These are phyloP conservation scores for Starmerella riodocensis DNA, from an alignment of 805 yeast genomes.

Conservation along the genomic window DNA sequence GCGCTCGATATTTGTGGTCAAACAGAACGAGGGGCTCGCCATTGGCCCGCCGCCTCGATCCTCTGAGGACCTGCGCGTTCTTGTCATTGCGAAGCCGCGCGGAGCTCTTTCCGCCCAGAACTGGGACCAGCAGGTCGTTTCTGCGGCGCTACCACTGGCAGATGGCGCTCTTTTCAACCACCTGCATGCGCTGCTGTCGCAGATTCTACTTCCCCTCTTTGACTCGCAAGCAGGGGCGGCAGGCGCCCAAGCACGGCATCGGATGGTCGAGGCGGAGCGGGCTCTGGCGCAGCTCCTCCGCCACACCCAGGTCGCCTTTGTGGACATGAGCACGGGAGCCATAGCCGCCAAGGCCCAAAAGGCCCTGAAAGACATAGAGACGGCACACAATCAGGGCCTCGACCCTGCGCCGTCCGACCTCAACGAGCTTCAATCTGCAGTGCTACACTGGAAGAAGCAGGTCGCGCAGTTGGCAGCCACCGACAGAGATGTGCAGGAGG, in stretches of 20 bases:
- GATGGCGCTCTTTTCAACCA: slow-evolving; percentile 20
- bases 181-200: slow-evolving; percentile 44
- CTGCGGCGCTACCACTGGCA: slow-evolving; percentile 9
- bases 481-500: slow-evolving; percentile 41
- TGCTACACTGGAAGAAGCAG: slow-evolving; percentile 60
- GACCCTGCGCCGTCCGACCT: slow-evolving; percentile 30
- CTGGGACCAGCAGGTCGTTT: slow-evolving; percentile 9
- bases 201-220: slow-evolving; percentile 59
- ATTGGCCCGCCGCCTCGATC: slow-evolving; percentile 17
- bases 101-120: slow-evolving; percentile 4
- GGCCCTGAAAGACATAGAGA: slow-evolving; percentile 1
- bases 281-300: slow-evolving; percentile 12
- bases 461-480: slow-evolving; percentile 45
- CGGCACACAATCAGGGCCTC: not conserved
- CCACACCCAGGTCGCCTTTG: slow-evolving; percentile 13
- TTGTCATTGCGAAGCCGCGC: slow-evolving; percentile 11
- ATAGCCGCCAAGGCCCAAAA: not conserved
- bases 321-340: slow-evolving; percentile 8
- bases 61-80: not conserved
- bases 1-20: slow-evolving; percentile 15
- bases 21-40: slow-evolving; percentile 14
- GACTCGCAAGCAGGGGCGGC: slow-evolving; percentile 26
- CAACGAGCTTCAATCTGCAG: slow-evolving; percentile 56
- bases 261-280: slow-evolving; percentile 17
- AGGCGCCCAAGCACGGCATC: slow-evolving; percentile 13